Evolutionary conservation across 2,329 filamentous ascomycete species (phyloP).

Genomic region (Aureobasidium sp.): DNA sequence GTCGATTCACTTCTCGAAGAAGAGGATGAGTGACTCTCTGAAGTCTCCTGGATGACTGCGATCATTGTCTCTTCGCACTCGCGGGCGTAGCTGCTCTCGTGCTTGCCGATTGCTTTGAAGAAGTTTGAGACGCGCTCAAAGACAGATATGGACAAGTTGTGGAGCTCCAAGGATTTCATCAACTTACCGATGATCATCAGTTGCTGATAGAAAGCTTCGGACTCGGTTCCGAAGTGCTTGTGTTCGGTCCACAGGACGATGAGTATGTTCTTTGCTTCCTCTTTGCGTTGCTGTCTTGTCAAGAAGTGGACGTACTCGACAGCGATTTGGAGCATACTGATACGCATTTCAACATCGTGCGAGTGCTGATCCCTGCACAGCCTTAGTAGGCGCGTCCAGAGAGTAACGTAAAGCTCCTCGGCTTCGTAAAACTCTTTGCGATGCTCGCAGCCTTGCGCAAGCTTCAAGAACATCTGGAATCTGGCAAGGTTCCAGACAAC

Average conservation of each 20-base stretch:
- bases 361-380: background rate
- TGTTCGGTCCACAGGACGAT: conserved; percentile 44
- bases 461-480: background rate
- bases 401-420: conserved; percentile 8
- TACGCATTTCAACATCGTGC: background rate
- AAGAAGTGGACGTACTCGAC: conserved; percentile 40
- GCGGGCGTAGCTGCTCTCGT: background rate
- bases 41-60: conserved; percentile 38
- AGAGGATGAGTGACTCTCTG: conserved; percentile 24
- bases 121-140: conserved; percentile 30
- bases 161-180: conserved; percentile 2
- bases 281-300: conserved; percentile 34
- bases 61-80: conserved; percentile 33
- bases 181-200: conserved; percentile 1
- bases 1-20: conserved; percentile 19
- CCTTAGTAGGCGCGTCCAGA: conserved; percentile 3
- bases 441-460: conserved; percentile 2
- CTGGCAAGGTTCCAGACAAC: background rate
- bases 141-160: conserved; percentile 24
- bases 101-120: conserved; percentile 40
- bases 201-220: conserved; percentile 9
- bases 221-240: conserved; percentile 30
- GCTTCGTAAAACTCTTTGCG: conserved; percentile 6
- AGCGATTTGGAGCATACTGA: conserved; percentile 20
- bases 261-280: conserved; percentile 39